These are phyloP conservation scores for Cystobasidium slooffiae DNA, from an alignment of 1,284 basidiomycete genomes.

Conservation along the genomic window DNA sequence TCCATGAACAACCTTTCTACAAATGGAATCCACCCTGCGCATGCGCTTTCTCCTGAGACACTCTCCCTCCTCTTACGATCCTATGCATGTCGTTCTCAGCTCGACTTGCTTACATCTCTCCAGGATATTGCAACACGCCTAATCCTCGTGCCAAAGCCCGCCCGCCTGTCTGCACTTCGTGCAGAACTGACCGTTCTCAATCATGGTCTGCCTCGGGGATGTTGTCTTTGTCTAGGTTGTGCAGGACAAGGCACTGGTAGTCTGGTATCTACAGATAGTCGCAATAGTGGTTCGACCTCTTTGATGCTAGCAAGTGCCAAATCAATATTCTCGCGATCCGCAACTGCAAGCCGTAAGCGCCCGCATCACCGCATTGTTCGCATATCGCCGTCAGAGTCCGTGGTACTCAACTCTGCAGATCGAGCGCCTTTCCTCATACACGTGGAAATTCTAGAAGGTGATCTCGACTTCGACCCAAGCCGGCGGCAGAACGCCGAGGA, in stretches of 20 bases:
- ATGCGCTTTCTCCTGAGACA: conserved; percentile 7
- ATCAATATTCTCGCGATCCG: conserved; percentile 8
- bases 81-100: conserved; percentile 91
- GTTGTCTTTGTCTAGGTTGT: conserved; percentile 53
- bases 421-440: conserved; percentile 91
- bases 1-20: conserved; percentile 9
- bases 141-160: conserved; percentile 88
- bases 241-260: conserved; percentile 23
- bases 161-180: conserved; percentile 89
- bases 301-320: neutral
- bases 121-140: conserved; percentile 93
- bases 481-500: conserved; percentile 70
- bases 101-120: conserved; percentile 83
- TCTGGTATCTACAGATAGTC: neutral
- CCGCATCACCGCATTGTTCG: conserved; percentile 93
- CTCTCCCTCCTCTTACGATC: conserved; percentile 67
- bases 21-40: neutral
- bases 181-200: conserved; percentile 96
- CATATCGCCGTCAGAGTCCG: conserved; percentile 95
- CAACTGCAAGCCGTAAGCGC: neutral
- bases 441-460: conserved; percentile 87
- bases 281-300: neutral
- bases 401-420: conserved; percentile 97
- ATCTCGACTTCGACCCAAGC: conserved; percentile 90
- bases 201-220: conserved; percentile 78